A percentile compares a stretch with the other conserved stretches of the same genome.
Conservation (phyloP, 306 rosid genomes). For the Medicago truncatula region DNA sequence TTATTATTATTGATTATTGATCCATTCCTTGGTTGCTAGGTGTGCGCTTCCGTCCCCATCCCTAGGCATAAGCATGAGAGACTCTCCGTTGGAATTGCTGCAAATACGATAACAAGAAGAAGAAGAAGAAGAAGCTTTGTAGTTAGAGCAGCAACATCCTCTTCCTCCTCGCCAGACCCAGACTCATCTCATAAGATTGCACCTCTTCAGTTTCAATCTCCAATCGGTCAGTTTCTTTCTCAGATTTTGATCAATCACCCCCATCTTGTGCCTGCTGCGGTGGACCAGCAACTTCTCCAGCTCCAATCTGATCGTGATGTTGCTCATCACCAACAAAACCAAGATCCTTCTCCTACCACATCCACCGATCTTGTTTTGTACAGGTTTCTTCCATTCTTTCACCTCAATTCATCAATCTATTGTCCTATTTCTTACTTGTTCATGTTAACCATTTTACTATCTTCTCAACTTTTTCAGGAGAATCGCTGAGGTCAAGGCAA, state of each 20-base stretch:
- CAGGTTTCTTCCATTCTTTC: constrained; percentile 54
- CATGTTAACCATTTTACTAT: constrained; percentile 30
- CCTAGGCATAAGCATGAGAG: not conserved
- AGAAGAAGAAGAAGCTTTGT: constrained; percentile 43
- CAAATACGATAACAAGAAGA: not conserved
- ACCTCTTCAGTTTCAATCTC: constrained; percentile 90
- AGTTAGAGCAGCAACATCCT: constrained; percentile 59
- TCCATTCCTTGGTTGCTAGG: constrained; percentile 16
- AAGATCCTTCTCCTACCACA: constrained; percentile 59
- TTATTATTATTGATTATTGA: too few relatives aligned
- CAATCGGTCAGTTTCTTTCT: constrained; percentile 87
- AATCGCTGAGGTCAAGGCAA: constrained; percentile 87
- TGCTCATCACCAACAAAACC: constrained; percentile 56
- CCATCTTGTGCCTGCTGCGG: constrained; percentile 94
- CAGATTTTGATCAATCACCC: constrained; percentile 85
- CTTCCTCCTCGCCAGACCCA: constrained; percentile 47
- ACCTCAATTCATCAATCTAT: not conserved
- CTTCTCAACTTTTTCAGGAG: constrained; percentile 62
- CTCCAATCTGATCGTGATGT: constrained; percentile 89
- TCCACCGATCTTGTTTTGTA: constrained; percentile 81
- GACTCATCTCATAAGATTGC: constrained; percentile 69
- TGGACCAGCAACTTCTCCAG: constrained; percentile 89
- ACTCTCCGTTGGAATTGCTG: not conserved
- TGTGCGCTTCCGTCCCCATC: constrained; percentile 24
- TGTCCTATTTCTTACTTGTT: not conserved